A percentile compares a stretch with the other conserved stretches of the same genome.
These are phyloP conservation scores for Ilex asprella DNA, from an alignment of 257 asterid genomes.

Conservation along the genomic window DNA sequence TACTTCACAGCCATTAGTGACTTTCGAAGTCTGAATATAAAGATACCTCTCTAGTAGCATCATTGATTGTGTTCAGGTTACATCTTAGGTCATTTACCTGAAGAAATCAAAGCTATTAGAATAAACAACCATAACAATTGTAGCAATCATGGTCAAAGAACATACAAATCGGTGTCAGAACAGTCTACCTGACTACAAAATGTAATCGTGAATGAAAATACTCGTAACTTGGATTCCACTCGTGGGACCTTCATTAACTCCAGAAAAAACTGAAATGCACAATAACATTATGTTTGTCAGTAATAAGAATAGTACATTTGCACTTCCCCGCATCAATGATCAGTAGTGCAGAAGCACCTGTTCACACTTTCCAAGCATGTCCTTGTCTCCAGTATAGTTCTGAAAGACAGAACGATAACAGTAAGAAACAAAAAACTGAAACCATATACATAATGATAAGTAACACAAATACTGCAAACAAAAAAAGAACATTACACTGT, in stretches of 20 bases:
- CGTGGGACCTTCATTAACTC: conserved; percentile 98
- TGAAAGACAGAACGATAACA: conserved; percentile 29
- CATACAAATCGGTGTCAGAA: conserved; percentile 12
- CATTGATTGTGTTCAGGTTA: conserved; percentile 64
- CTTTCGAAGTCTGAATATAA: conserved; percentile 9
- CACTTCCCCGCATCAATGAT: conserved; percentile 16
- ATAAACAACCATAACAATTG: conserved; percentile 13
- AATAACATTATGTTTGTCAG: conserved; percentile 18
- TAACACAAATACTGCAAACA: neutral
- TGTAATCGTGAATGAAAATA: conserved; percentile 85
- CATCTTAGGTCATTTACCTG: conserved; percentile 81
- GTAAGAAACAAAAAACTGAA: neutral
- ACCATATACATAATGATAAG: neutral
- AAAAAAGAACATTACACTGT: too few relatives aligned
- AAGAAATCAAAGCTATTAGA: conserved; percentile 21
- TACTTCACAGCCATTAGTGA: conserved; percentile 1
- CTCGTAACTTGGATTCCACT: conserved; percentile 95
- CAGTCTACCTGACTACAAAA: conserved; percentile 72
- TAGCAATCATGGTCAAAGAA: conserved; percentile 11
- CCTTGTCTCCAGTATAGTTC: conserved; percentile 89
- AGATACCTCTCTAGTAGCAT: conserved; percentile 83
- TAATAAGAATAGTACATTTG: conserved; percentile 8
- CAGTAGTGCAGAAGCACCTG: conserved; percentile 44
- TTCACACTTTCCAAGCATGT: conserved; percentile 96
- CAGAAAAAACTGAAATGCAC: conserved; percentile 71